These are phyloP conservation scores for Camellia japonica DNA, from an alignment of 148 eudicot genomes.

Conservation along the genomic window DNA sequence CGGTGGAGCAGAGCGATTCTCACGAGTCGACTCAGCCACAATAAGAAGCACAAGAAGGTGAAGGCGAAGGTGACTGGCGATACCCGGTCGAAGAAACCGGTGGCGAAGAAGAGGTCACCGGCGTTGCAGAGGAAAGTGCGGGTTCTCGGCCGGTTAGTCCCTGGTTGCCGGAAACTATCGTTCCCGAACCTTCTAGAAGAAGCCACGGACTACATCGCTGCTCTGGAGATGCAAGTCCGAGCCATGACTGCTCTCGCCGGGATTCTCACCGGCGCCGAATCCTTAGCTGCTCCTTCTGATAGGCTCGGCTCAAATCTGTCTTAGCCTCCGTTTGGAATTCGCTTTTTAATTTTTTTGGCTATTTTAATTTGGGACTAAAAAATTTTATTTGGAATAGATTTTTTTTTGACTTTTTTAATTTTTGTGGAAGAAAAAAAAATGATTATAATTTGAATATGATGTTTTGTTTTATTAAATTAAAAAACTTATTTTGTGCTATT, in stretches of 20 bases:
- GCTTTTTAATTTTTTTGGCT: too few species aligned
- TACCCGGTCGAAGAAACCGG: slow-evolving; percentile 26
- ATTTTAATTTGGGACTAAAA: too few species aligned
- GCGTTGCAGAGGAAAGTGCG: slow-evolving; percentile 48
- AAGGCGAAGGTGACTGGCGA: slow-evolving; percentile 19
- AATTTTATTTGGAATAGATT: too few species aligned
- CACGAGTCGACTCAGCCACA: slow-evolving; percentile 36
- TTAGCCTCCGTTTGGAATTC: not conserved
- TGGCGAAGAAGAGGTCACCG: slow-evolving; percentile 30
- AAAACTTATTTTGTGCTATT: too few species aligned
- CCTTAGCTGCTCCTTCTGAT: not conserved
- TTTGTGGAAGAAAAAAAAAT: too few species aligned
- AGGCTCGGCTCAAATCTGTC: slow-evolving; percentile 25
- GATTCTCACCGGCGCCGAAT: slow-evolving; percentile 34
- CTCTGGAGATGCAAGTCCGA: slow-evolving; percentile 82
- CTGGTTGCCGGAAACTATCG: slow-evolving; percentile 74
- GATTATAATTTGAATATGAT: too few species aligned
- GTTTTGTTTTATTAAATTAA: too few species aligned
- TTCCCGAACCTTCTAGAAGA: slow-evolving; percentile 85
- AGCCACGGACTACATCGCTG: slow-evolving; percentile 72
- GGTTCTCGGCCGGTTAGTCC: slow-evolving; percentile 64
- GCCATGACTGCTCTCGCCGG: slow-evolving; percentile 72
- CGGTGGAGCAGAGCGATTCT: slow-evolving; percentile 90
- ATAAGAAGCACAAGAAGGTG: slow-evolving; percentile 13
- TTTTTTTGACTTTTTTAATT: too few species aligned